These are phyloP conservation scores for Candida tropicalis DNA, from an alignment of 1,139 yeast genomes.

Conservation along the genomic window DNA sequence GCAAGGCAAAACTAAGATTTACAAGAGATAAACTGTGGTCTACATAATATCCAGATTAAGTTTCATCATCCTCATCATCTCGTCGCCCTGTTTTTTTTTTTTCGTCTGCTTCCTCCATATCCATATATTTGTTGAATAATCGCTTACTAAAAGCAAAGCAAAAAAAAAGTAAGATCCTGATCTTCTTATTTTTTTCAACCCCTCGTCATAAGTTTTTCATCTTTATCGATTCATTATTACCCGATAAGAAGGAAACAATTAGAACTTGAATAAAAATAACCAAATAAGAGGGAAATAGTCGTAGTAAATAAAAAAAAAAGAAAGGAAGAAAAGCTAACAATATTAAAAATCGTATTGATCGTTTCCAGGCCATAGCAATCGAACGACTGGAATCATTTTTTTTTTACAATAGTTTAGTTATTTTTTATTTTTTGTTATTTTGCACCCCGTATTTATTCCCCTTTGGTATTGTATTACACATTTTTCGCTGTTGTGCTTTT, in stretches of 20 bases:
- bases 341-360: too few species aligned
- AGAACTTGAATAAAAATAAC: too few species aligned
- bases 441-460: conserved; percentile 1
- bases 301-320: not conserved
- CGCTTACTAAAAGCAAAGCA: not conserved
- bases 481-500: not conserved
- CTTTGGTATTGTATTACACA: not conserved
- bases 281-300: not conserved
- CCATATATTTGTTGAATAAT: conserved; percentile 1
- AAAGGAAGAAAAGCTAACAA: too few species aligned
- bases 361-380: conserved; percentile 2
- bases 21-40: too few species aligned
- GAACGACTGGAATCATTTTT: too few species aligned
- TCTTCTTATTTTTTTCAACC: not conserved
- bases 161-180: not conserved
- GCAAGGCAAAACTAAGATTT: too few species aligned
- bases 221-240: not conserved
- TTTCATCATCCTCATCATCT: too few species aligned
- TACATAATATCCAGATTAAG: not conserved
- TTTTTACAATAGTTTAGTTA: too few species aligned
- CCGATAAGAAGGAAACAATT: not conserved
- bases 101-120: not conserved
- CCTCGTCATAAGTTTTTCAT: too few species aligned
- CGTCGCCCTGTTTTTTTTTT: too few species aligned
- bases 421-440: not conserved